A percentile compares a stretch with the other conserved stretches of the same genome.
Conservation (phyloP, 192 early-diverging fungal species). For the Entophlyctis helioformis region DNA sequence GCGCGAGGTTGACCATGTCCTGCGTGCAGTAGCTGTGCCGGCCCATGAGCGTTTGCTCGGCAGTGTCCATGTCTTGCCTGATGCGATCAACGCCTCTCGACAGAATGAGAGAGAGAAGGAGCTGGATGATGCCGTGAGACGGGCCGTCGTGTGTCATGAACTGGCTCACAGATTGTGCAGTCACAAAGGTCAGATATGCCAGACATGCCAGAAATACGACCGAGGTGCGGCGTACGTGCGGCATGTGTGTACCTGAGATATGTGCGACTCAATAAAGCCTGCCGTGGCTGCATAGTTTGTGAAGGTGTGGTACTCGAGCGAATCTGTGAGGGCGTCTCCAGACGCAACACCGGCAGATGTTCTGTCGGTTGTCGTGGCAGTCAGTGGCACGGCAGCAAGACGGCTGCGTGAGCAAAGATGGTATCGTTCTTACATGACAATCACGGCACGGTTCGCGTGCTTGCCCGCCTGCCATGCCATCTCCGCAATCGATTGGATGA, state of each 20-base stretch:
- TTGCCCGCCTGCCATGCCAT: conserved; percentile 30
- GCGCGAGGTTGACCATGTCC: conserved; percentile 39
- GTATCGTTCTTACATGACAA: conserved; percentile 18
- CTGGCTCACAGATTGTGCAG: too few relatives aligned
- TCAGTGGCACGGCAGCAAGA: background rate
- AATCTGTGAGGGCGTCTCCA: conserved; percentile 22
- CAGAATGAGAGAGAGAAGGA: conserved; percentile 33
- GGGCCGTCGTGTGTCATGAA: conserved; percentile 9
- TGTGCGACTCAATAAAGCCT: background rate
- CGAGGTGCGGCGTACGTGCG: background rate
- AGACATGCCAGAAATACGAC: background rate
- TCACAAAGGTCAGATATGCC: too few relatives aligned
- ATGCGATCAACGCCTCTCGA: conserved; percentile 21
- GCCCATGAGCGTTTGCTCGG: conserved; percentile 23
- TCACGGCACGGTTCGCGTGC: conserved; percentile 5
- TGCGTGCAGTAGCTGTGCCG: conserved; percentile 45
- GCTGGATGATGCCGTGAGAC: conserved; percentile 25
- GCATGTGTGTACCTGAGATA: background rate
- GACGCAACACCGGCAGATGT: conserved; percentile 6
- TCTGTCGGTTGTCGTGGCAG: background rate
- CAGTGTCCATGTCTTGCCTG: conserved; percentile 36
- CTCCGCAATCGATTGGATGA: conserved; percentile 25
- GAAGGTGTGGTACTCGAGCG: conserved; percentile 20
- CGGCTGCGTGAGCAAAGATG: background rate
- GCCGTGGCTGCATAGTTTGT: conserved; percentile 2